Base-by-base conservation (phyloP, 441 rosid species). In the Viola pubescens region DNA sequence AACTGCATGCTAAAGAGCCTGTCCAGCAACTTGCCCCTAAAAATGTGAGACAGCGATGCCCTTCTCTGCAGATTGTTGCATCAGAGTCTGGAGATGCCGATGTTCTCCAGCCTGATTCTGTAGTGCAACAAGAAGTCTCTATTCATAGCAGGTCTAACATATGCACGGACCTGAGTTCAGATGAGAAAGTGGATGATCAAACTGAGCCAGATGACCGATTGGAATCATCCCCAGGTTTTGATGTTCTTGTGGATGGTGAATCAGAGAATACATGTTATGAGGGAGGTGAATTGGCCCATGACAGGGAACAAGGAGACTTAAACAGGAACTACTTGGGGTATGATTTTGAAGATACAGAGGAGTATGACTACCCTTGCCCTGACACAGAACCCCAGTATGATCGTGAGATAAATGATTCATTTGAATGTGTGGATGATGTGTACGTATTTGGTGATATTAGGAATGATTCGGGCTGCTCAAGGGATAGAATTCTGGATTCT, bases 151-250 rank as follows among this genome's bases (percentile, higher is more conserved):
- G 65, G 44, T 64, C 74, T 45, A 71, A 52, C 9, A 19, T 37
- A 14, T 61, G 45, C 54, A 13, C 72, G 1, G 73, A 67, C 54
- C 69, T 64, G 63, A 68, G 68, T 58, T 67, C 61, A 56, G 78
- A 72, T 48, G 78, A 73, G 42, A 67, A 63, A 34, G 26, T 58
- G 67, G 78, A 70, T 57, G 80, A 63, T 51, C 70, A 34, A 47
- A 37, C 68, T 61, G 78, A 69, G 51, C 77, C 65, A 4, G 80
- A 80, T 57, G 81, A 67, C 56, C 59, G 64, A 47, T 56, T 73
- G 81, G 84, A 77, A 70, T 79, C 82, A 5, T 74, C 83, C 26
- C 76, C 83, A 41, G 83, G 76, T 48, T 73, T 76, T 69, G 82
- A 80, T 60, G 81, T 75, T 60, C 76, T 70, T 16, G 82, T 66